Evolutionary conservation across 1,284 basidiomycete species (phyloP), one percentile per base, ranked within the genome.

Genomic region (Fomitopsis palustris): DNA sequence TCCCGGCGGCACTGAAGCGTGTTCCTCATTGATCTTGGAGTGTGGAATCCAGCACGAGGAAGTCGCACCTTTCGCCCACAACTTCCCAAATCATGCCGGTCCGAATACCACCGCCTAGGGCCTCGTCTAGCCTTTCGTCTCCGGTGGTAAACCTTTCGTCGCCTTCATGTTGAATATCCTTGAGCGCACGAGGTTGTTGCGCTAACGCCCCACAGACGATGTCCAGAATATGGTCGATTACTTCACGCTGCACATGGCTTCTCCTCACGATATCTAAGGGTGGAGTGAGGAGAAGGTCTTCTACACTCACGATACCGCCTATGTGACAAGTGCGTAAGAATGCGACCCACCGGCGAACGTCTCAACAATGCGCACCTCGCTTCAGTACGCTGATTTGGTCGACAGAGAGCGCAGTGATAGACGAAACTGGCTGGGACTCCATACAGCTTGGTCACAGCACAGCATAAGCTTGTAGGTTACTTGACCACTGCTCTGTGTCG

Each of bases 81-180:
- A 95, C 74, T 69, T 96, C 93, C 82, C 90, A 95, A 16, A 96
- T 64, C 80, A 87, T 87, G 1, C 92, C 87, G 1, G 87, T 83
- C 55, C 81, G 75, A 16, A 95, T 78, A 3, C 93, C 93, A 14
- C 92, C 92, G 12, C 88, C 88, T 0, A 95, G 75, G 8, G 81
- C 74, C 25, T 72, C 60, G 68, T 96, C 92, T 9, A 96, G 74
- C 10, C 74, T 67, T 1, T 72, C 61, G 69, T 94, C 91, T 0
- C 92, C 93, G 0, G 89, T 90, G 0, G 89, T 85, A 65, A 85
- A 83, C 35, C 69, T 73, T 47, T 80, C 77, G 23, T 75, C 70
- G n/a, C 71, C 74, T 47, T 74, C 67, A 23, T 70, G 61, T n/a
- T 67, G 62, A 51, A 77, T 66, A 3, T 77, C 71, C 19, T 74